These are phyloP conservation scores for Trichoderma semiorbis DNA, from an alignment of 2,329 filamentous ascomycete genomes.

Conservation along the genomic window DNA sequence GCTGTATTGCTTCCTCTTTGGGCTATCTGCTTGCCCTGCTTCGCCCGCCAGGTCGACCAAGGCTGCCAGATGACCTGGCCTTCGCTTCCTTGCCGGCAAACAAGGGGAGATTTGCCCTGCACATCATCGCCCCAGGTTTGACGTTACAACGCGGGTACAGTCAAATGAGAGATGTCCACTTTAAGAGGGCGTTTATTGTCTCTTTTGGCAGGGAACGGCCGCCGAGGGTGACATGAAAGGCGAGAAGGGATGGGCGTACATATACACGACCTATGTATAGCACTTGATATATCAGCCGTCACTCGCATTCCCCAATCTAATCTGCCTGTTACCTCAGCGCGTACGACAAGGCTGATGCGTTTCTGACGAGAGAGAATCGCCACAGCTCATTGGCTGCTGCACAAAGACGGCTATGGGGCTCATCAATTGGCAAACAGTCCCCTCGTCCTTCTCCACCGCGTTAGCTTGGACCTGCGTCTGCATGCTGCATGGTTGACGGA, in stretches of 20 bases:
- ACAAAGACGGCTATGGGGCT: neutral
- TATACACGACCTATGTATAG: neutral
- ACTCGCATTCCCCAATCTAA: neutral
- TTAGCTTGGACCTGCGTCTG: slow-evolving; percentile 23
- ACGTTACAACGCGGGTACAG: neutral
- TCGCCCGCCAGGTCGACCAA: neutral
- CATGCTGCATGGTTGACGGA: slow-evolving; percentile 19
- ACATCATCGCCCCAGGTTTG: neutral
- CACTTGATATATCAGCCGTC: neutral
- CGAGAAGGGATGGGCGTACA: neutral
- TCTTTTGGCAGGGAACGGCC: neutral
- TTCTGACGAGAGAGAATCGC: neutral
- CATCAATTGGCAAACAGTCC: neutral
- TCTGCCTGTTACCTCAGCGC: neutral
- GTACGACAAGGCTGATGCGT: neutral
- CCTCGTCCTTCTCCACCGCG: slow-evolving; percentile 8
- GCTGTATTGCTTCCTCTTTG: slow-evolving; percentile 6
- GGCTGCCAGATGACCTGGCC: slow-evolving; percentile 1
- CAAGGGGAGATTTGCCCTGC: neutral
- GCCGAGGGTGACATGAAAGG: neutral
- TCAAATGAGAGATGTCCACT: neutral
- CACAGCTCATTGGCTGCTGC: neutral
- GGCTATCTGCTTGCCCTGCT: neutral
- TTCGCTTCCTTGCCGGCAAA: neutral
- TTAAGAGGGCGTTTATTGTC: neutral